Evolutionary conservation across 2,329 filamentous ascomycete genomes (phyloP), one percentile per base, ranked within the genome.

Genomic region (Kalmusia sp.): DNA sequence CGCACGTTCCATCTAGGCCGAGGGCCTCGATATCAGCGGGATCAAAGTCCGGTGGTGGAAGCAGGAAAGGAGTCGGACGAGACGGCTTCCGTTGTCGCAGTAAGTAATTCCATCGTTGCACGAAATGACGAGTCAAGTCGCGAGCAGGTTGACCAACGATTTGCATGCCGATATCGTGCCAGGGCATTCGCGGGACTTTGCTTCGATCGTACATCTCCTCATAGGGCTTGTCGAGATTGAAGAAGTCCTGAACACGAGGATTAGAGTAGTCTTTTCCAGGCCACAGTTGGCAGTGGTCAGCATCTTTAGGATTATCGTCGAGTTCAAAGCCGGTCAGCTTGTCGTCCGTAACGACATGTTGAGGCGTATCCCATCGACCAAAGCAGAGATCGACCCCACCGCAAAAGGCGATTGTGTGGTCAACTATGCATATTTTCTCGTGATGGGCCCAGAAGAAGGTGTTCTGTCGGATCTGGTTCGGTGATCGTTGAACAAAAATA

Each of bases 401-500:
- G 43, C 96, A 88, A 72, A 99, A 98, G 9, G 93, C 95, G 44
- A 98, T 87, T 49, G 93, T 95, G 69, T 98, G 95, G 71, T 99
- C 95, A 15, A 99, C 90, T 34, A 99, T 87, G 68, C 92, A 93
- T n/a, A 99, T 84, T 76, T 99, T 99, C 74, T 99, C 95, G 76
- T 99, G 95, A 71, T 99, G 95, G 1, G 95, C 95, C 82, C 96
- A 99, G 80, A 99, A 99, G 79, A 99, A 99, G 39, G 96, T 96
- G 67, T 98, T 98, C 77, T 99, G 96, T 69, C 96, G 91, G 76
- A 98, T 93, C 75, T 99, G 95, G 65, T 99, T 97, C 0, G 95
- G 95, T 3, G 95, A 98, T 66, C 95, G 84, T 71, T 98, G 92
- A 12, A 99, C 92, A 65, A 96, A 96, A 58, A 99, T 88, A 72